Evolutionary conservation across 2,329 filamentous ascomycete genomes (phyloP).

Genomic region (Sordariomycetes sp.): DNA sequence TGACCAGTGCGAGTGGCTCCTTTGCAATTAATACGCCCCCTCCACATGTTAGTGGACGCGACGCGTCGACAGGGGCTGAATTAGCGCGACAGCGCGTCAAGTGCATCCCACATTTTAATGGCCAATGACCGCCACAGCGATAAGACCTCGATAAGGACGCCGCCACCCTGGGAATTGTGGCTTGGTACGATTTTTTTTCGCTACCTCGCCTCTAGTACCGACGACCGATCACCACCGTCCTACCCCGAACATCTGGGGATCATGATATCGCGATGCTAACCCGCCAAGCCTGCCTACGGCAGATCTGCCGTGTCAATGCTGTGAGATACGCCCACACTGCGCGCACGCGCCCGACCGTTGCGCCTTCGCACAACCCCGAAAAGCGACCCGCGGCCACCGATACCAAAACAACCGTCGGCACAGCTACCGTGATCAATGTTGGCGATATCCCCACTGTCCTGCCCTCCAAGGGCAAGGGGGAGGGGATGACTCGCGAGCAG

Average conservation of each 20-base stretch:
- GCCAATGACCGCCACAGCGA: slow-evolving; percentile 1
- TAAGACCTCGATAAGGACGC: slow-evolving; percentile 6
- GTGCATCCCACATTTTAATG: background rate
- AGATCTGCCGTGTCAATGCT: background rate
- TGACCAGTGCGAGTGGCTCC: background rate
- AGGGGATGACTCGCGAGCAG: background rate
- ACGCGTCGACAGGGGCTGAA: slow-evolving; percentile 1
- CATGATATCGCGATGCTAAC: slow-evolving; percentile 1
- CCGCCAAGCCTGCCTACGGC: slow-evolving; percentile 1
- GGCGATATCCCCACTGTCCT: background rate
- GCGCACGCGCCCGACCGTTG: background rate
- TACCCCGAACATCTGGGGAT: background rate
- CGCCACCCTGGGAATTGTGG: slow-evolving; percentile 6
- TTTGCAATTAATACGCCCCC: background rate
- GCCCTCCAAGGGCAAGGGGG: background rate
- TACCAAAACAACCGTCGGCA: background rate
- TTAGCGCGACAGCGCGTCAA: background rate
- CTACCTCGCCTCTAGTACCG: background rate
- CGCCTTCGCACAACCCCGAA: background rate
- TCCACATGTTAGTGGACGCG: background rate
- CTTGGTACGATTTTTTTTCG: slow-evolving; percentile 3
- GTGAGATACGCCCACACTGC: background rate
- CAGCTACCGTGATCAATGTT: background rate
- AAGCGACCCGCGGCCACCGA: background rate
- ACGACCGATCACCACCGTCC: background rate